Conservation (phyloP, 106 monocot species). For the Dioscorea zingiberensis region DNA sequence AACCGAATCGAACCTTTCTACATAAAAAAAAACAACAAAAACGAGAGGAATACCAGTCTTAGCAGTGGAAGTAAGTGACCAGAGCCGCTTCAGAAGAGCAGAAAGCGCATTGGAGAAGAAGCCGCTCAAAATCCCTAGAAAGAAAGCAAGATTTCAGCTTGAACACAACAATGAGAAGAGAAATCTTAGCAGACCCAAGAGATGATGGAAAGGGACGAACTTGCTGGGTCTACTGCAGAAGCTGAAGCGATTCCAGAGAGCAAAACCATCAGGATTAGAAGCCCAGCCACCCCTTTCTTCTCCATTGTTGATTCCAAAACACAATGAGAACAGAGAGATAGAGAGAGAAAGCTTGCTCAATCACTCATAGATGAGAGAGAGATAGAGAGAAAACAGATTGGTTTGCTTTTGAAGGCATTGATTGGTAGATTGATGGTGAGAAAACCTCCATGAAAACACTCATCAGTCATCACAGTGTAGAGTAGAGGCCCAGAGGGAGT, state of each 20-base stretch:
- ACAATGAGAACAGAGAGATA: neutral
- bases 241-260: slow-evolving; percentile 19
- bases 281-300: slow-evolving; percentile 7
- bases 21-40: neutral
- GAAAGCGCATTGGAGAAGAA: slow-evolving; percentile 63
- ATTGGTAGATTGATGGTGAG: neutral
- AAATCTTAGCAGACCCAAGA: neutral
- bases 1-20: neutral
- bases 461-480: neutral
- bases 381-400: neutral
- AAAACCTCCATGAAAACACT: neutral
- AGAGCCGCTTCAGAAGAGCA: slow-evolving; percentile 52
- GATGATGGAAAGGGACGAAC: slow-evolving; percentile 17
- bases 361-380: neutral
- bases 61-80: slow-evolving; percentile 68
- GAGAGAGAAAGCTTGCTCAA: slow-evolving; percentile 6
- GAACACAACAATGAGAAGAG: slow-evolving; percentile 1
- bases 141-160: neutral
- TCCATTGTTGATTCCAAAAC: slow-evolving; percentile 6
- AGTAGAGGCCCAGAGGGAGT: neutral
- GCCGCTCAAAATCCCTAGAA: slow-evolving; percentile 51
- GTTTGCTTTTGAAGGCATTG: neutral
- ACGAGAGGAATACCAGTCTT: slow-evolving; percentile 40
- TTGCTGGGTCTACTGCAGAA: slow-evolving; percentile 43
- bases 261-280: slow-evolving; percentile 29